Evolutionary conservation across 768 basidiomycete species (phyloP).

Genomic region (Clitopilus passeckerianus): DNA sequence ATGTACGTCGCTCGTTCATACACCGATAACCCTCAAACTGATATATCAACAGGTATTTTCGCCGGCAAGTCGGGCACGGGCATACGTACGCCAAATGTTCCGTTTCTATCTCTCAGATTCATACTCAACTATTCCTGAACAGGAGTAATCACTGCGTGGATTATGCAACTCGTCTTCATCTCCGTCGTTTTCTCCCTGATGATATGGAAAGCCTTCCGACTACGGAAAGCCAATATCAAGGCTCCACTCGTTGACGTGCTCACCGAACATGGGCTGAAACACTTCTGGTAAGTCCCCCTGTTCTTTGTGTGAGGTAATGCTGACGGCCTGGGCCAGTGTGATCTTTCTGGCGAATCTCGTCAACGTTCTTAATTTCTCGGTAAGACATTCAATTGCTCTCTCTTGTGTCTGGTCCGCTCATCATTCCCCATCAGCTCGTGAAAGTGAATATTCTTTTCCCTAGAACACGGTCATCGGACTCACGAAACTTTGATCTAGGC

Average conservation of each 20-base stretch:
- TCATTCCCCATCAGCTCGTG: not conserved
- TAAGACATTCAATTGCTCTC: slow-evolving; percentile 1
- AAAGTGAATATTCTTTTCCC: not conserved
- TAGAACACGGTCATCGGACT: not conserved
- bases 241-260: slow-evolving; percentile 8
- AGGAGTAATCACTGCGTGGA: slow-evolving; percentile 9
- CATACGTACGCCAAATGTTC: slow-evolving; percentile 1
- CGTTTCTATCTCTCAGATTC: not conserved
- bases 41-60: slow-evolving; percentile 2
- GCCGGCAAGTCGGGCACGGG: slow-evolving; percentile 9
- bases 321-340: not conserved
- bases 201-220: slow-evolving; percentile 10
- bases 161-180: slow-evolving; percentile 11
- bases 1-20: slow-evolving; percentile 3
- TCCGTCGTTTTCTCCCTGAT: slow-evolving; percentile 11
- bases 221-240: slow-evolving; percentile 4
- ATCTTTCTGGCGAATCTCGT: slow-evolving; percentile 8
- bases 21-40: no score
- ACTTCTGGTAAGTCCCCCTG: slow-evolving; percentile 7
- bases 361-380: slow-evolving; percentile 11
- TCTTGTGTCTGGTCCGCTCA: no score
- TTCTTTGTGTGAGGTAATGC: not conserved
- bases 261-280: slow-evolving; percentile 10
- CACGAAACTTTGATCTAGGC: not conserved
- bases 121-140: not conserved